phyloP scores from a whole-genome alignment of 257 asterid genomes.

The Solanum sejunctum region DNA sequence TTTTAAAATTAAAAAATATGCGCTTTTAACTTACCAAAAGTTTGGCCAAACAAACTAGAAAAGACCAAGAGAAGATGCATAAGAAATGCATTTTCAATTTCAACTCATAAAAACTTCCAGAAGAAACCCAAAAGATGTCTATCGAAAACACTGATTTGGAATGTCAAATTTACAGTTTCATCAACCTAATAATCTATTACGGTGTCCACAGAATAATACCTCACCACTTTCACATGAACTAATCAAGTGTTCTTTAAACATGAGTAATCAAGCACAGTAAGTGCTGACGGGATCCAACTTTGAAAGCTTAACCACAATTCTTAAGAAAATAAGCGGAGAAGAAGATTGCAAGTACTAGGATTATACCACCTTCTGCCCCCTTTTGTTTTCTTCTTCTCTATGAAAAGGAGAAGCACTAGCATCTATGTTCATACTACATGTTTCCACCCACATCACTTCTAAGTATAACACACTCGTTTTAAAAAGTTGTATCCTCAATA shows the following conservation, averaged over 20 bases:
- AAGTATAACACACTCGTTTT: background rate
- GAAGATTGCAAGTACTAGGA: background rate
- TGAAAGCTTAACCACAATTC: background rate
- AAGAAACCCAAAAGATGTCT: background rate
- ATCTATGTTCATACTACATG: background rate
- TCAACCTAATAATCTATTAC: background rate
- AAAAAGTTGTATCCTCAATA: background rate
- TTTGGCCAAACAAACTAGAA: background rate
- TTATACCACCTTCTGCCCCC: background rate
- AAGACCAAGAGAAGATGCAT: background rate
- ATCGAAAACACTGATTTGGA: background rate
- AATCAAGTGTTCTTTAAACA: background rate
- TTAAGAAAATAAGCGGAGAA: background rate
- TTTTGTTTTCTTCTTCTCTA: background rate
- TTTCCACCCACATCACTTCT: background rate
- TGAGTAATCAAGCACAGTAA: background rate
- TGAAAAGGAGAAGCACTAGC: background rate
- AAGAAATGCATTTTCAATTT: background rate
- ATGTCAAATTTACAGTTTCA: background rate
- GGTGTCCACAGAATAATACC: background rate
- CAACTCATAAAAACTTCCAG: background rate
- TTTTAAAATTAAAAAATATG: background rate
- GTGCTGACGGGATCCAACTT: background rate
- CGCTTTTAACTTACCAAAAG: background rate
- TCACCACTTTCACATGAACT: background rate